Percentiles rank a stretch among this genome's conserved stretches.
phyloP scores from a whole-genome alignment of 1,284 basidiomycete species.

The Cerioporus squamosus region DNA sequence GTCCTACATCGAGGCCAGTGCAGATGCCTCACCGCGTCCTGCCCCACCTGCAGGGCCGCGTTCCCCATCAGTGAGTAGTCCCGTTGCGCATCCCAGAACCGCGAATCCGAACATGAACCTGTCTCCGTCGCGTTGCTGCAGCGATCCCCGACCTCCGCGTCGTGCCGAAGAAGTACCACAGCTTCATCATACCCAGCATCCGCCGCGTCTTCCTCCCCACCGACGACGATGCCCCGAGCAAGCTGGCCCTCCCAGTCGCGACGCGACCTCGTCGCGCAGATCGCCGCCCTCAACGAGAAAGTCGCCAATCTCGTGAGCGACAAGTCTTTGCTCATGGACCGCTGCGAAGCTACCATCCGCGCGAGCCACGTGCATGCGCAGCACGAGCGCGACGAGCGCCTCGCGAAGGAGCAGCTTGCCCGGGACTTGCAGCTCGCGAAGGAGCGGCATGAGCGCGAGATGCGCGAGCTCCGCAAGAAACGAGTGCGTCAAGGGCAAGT shows the following conservation, averaged over 20 bases:
- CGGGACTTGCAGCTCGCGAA: too few species aligned
- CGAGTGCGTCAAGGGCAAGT: slow-evolving; percentile 30
- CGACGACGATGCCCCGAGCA: slow-evolving; percentile 19
- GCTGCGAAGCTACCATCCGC: slow-evolving; percentile 41
- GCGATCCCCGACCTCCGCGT: slow-evolving; percentile 49
- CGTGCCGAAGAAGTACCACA: slow-evolving; percentile 63
- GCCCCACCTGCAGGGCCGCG: slow-evolving; percentile 60
- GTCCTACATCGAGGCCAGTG: slow-evolving; percentile 46
- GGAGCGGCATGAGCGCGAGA: too few species aligned
- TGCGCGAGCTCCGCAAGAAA: slow-evolving; percentile 37
- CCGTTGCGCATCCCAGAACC: neutral
- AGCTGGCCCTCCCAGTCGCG: slow-evolving; percentile 1
- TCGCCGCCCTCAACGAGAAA: slow-evolving; percentile 38
- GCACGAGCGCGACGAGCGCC: slow-evolving; percentile 39
- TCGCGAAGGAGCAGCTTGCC: slow-evolving; percentile 32
- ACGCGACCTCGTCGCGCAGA: slow-evolving; percentile 29
- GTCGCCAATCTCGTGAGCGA: slow-evolving; percentile 42
- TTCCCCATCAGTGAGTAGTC: slow-evolving; percentile 56
- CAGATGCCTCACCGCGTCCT: slow-evolving; percentile 48
- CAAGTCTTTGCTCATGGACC: slow-evolving; percentile 44
- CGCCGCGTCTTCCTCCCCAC: slow-evolving; percentile 60
- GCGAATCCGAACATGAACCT: neutral
- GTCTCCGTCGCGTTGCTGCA: slow-evolving; percentile 15
- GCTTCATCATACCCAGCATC: slow-evolving; percentile 55
- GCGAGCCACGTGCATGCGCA: slow-evolving; percentile 35